Percentiles rank a stretch among this genome's conserved stretches.
Conservation (phyloP, 257 asterid genomes). For the Nicotiana knightiana region DNA sequence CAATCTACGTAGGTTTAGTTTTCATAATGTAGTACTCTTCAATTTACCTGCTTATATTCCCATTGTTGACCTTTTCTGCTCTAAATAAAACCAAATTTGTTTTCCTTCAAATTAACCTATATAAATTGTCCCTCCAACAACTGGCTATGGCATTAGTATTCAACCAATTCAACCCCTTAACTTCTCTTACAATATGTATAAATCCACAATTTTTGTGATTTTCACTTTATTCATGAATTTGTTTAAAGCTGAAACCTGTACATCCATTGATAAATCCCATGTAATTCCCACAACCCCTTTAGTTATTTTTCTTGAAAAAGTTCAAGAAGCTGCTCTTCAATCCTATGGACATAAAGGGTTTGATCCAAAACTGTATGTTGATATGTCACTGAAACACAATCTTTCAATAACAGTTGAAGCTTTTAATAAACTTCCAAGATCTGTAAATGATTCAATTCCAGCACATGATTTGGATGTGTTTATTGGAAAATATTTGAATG, state of each 20-base stretch:
- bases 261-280: slow-evolving; percentile 33
- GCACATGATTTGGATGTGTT: slow-evolving; percentile 31
- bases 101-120: neutral
- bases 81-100: neutral
- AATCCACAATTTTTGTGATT: neutral
- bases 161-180: neutral
- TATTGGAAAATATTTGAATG: slow-evolving; percentile 29
- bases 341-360: slow-evolving; percentile 46
- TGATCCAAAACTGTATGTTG: slow-evolving; percentile 78
- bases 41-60: neutral
- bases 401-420: slow-evolving; percentile 36
- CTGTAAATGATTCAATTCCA: slow-evolving; percentile 35
- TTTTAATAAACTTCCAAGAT: slow-evolving; percentile 31
- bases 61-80: slow-evolving; percentile 3
- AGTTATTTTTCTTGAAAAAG: slow-evolving; percentile 44
- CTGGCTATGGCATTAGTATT: neutral
- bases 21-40: neutral
- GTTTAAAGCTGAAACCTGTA: neutral
- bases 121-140: neutral
- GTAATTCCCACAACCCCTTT: slow-evolving; percentile 52
- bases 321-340: slow-evolving; percentile 58
- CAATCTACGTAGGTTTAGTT: too few relatives aligned
- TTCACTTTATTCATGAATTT: slow-evolving; percentile 1
- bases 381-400: slow-evolving; percentile 48
- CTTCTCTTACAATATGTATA: slow-evolving; percentile 5